Evolutionary conservation across 129 eudicot species (phyloP), one percentile per base, ranked within the genome.

Genomic region (Flaveria sonorensis): DNA sequence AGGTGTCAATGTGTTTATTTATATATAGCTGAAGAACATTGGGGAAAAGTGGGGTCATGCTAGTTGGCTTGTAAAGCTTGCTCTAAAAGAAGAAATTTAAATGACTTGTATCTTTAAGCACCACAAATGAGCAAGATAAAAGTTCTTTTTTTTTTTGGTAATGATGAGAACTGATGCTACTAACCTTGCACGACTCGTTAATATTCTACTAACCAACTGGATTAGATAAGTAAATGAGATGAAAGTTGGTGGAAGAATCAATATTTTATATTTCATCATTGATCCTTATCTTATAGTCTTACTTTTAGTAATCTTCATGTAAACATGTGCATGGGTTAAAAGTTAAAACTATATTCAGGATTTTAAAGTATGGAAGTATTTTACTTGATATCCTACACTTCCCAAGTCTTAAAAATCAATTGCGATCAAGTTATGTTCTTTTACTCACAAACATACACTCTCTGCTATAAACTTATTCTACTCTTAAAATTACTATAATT

Each of bases 61-160:
- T 85, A 88, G 83, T 79, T 86, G 90, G 93, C 82, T 61, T 60
- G 73, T 65, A 81, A 77, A 83, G 77, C 47, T 75, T 80, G 76
- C 79, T 63, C 42, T 64, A 74, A 76, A 45, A 40, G 40, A 68
- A 70, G 71, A 83, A 76, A 3, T 72, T 81, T 14, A 60, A 52
- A 76, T 59, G 83, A 84, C 82, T 77, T 82, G 88, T 76, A 77
- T 68, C 48, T 64, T 71, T 82, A 63, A 80, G 86, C 81, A 80
- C 87, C 89, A 86, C 86, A 86, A 60, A 77, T 59, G 71, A 77
- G 75, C 61, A 78, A 64, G 78, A 75, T 69, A 65, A 36, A 36
- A 32, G 39, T 32, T 32, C 5, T 32, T 32, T 32, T 5, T 5
- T 4, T 4, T 4, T 4, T 4, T 24, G 28, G 28, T 32, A 36